Evolutionary conservation across 805 yeast species (phyloP), one percentile per base, ranked within the genome.

Genomic region (Kodamaea sagamina): DNA sequence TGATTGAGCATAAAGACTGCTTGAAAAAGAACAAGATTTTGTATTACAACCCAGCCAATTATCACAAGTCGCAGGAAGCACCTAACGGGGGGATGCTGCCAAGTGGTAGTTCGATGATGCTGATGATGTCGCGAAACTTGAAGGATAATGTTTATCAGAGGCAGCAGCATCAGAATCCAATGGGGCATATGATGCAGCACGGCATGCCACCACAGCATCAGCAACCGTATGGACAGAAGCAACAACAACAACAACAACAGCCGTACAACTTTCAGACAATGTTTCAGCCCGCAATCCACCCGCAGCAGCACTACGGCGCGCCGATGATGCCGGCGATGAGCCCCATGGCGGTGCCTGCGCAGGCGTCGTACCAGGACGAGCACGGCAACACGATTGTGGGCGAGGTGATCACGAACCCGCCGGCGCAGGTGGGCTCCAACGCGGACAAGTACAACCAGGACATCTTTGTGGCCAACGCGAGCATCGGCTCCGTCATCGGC

Each of bases 401-500:
- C 7, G 75, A 71, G 34, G 72, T 71, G n/a, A 42, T 42, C 17
- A 67, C 70, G 4, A 57, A 60, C 31, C 65, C 66, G 29, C 73
- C 74, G 9, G 65, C 63, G 16, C 71, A 57, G 42, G 54, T 58
- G 4, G 56, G 55, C n/a, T 48, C 58, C 12, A 55, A 42, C 27
- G 67, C 77, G 32, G 86, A 77, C 53, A 77, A 77, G 53, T 72
- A 77, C 42, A 75, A 80, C 42, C 87, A 86, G 61, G 90, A 84
- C 47, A 72, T 88, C 3, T 82, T 68, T 51, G 88, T 89, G 34
- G 89, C 95, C 17, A 82, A 83, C 57, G 78, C 79, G 27, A 84
- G 76, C 61, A 89, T 89, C 29, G 96, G 96, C 1, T 78, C 86
- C 29, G 82, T 89, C 19, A 89, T 89, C 47, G 96, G 96, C 1